Percentiles rank a stretch among this genome's conserved stretches.
Conservation (phyloP, 1,284 basidiomycete species). For the Golubevia sp. region DNA sequence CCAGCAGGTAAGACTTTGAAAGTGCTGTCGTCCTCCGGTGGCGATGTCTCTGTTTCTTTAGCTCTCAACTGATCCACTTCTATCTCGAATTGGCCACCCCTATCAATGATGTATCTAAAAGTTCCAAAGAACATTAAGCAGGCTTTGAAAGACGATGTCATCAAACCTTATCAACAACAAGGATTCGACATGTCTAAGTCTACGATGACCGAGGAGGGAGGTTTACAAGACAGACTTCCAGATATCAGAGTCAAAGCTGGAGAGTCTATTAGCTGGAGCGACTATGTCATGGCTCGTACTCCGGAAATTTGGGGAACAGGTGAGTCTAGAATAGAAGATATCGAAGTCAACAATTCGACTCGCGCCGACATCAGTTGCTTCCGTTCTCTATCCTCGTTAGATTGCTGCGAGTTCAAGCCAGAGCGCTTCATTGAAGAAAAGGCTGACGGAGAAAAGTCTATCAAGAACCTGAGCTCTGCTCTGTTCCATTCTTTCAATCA, state of each 20-base stretch:
- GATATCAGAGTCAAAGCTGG: conserved; percentile 32
- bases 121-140: conserved; percentile 32
- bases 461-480: conserved; percentile 33
- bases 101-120: neutral
- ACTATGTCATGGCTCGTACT: conserved; percentile 41
- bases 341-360: too few species aligned
- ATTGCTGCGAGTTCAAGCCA: conserved; percentile 43
- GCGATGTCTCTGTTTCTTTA: neutral
- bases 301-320: conserved; percentile 37
- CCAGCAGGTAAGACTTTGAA: conserved; percentile 24
- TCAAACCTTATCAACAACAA: conserved; percentile 23
- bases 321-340: neutral
- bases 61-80: neutral
- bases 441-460: conserved; percentile 17
- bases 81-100: neutral
- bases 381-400: conserved; percentile 5
- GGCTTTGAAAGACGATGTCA: conserved; percentile 33
- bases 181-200: too few species aligned
- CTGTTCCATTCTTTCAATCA: conserved; percentile 45
- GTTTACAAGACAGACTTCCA: conserved; percentile 21
- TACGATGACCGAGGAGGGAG: too few species aligned
- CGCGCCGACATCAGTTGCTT: too few species aligned
- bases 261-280: conserved; percentile 30
- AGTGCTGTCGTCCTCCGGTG: neutral
- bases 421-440: conserved; percentile 37